Conservation (phyloP, 2,329 filamentous ascomycete genomes). For the Fusarium caatingaense region DNA sequence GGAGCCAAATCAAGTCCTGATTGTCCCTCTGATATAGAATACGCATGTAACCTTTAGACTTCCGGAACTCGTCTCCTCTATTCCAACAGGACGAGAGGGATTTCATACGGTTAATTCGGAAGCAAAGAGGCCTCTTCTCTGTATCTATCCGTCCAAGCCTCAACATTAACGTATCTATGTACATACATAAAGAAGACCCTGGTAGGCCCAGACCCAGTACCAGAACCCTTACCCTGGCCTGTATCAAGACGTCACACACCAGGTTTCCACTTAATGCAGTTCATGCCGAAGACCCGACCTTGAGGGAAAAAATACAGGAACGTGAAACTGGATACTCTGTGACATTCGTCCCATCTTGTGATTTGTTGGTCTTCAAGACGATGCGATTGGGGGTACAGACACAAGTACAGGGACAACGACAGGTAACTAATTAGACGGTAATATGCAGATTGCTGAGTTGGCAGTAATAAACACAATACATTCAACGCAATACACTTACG, state of each 20-base stretch:
- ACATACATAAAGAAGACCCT: neutral
- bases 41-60: neutral
- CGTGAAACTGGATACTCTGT: neutral
- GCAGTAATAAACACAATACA: constrained; percentile 4
- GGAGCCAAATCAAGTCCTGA: constrained; percentile 5
- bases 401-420: neutral
- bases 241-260: constrained; percentile 13
- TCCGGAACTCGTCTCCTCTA: neutral
- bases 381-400: neutral
- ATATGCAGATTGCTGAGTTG: constrained; percentile 21
- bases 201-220: neutral
- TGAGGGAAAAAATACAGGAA: neutral
- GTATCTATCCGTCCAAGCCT: neutral
- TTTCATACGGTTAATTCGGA: neutral
- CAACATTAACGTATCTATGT: neutral
- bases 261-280: constrained; percentile 19
- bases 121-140: neutral
- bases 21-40: neutral
- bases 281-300: constrained; percentile 27
- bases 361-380: constrained; percentile 14
- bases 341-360: constrained; percentile 3
- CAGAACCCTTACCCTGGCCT: constrained; percentile 3
- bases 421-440: neutral
- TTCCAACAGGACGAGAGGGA: neutral
- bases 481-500: neutral